Conservation (phyloP, 768 basidiomycete species). For the Pilatotrama ljubarskyi region DNA sequence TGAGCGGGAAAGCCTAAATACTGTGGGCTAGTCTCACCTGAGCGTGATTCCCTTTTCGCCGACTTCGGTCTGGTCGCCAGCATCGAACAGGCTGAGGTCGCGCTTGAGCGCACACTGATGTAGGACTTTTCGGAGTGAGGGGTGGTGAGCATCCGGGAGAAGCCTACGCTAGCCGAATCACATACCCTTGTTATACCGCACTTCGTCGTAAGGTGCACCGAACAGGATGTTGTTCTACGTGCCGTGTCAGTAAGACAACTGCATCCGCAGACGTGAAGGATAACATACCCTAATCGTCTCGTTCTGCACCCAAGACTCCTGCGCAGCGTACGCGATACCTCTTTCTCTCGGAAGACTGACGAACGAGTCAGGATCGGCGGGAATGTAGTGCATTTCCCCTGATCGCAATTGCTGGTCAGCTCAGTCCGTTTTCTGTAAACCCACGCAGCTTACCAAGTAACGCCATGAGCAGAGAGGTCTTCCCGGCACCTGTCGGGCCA, state of each 20-base stretch:
- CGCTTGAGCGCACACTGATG: conserved; percentile 43
- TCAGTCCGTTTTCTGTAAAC: neutral
- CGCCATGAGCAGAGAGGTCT: conserved; percentile 53
- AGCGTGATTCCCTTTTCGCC: conserved; percentile 57
- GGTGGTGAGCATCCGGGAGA: neutral
- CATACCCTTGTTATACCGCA: conserved; percentile 26
- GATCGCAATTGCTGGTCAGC: no score
- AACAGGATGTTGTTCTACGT: conserved; percentile 30
- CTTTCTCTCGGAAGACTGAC: conserved; percentile 44
- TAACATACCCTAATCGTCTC: conserved; percentile 39
- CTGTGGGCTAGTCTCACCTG: no score
- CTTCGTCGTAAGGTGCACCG: conserved; percentile 29
- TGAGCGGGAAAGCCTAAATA: neutral
- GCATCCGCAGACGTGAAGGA: neutral
- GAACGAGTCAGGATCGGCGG: conserved; percentile 36
- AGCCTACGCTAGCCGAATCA: neutral
- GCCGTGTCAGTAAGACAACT: neutral
- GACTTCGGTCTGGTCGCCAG: conserved; percentile 55
- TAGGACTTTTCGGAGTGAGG: conserved; percentile 29
- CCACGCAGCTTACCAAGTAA: conserved; percentile 19
- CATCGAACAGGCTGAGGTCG: conserved; percentile 48
- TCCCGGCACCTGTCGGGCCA: conserved; percentile 59
- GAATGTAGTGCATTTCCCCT: conserved; percentile 36
- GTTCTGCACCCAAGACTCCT: conserved; percentile 52
- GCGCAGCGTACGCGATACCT: conserved; percentile 49